Evolutionary conservation across 352 stramenopile genomes (phyloP).

Genomic region (Saprolegnia parasitica): DNA sequence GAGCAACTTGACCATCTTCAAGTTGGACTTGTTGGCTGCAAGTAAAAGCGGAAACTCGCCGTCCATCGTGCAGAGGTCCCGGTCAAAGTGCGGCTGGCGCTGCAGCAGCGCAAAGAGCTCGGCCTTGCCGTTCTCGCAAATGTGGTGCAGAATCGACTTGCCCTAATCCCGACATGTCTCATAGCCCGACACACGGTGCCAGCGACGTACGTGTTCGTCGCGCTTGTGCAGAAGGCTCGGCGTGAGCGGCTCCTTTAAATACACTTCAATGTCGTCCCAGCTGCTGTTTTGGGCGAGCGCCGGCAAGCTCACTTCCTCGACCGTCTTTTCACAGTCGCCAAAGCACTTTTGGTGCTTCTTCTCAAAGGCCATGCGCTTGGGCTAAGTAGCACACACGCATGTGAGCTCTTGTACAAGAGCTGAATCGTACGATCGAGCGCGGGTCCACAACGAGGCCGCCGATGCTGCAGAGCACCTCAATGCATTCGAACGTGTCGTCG

Average conservation of each 20-base stretch:
- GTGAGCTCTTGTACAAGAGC: neutral
- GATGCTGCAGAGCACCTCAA: conserved; percentile 10
- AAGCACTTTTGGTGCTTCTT: conserved; percentile 17
- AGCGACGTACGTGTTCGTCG: neutral
- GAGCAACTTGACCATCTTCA: neutral
- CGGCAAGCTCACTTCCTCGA: conserved; percentile 15
- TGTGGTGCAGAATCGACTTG: conserved; percentile 11
- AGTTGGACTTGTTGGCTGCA: neutral
- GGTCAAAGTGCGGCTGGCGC: neutral
- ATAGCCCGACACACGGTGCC: neutral
- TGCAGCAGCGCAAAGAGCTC: conserved; percentile 14
- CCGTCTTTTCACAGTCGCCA: conserved; percentile 19
- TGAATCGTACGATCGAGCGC: conserved; percentile 14
- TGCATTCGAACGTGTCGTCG: conserved; percentile 11
- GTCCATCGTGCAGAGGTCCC: neutral
- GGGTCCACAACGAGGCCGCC: conserved; percentile 2
- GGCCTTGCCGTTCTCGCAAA: conserved; percentile 21
- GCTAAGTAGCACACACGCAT: conserved; percentile 9
- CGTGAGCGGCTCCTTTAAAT: neutral
- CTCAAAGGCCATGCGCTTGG: neutral
- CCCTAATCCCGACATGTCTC: neutral
- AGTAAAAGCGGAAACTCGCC: conserved; percentile 17
- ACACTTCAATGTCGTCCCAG: conserved; percentile 16
- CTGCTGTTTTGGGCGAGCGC: conserved; percentile 7
- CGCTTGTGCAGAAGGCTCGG: neutral